Percentiles rank a stretch among this genome's conserved stretches.
phyloP scores from a whole-genome alignment of 176 grass and related monocot species.

The Alloteropsis semialata region DNA sequence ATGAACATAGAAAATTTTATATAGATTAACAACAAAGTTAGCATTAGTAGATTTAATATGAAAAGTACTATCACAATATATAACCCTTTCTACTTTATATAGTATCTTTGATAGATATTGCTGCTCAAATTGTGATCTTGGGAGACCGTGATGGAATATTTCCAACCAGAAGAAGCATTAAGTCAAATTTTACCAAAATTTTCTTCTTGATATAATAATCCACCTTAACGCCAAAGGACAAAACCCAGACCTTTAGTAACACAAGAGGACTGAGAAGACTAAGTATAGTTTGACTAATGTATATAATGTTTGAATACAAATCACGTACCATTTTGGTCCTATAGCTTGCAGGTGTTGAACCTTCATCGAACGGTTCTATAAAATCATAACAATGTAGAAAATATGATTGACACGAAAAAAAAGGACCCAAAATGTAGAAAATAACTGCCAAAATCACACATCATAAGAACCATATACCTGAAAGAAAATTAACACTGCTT shows the following conservation, averaged over 20 bases:
- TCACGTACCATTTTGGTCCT: slow-evolving; percentile 56
- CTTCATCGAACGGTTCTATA: slow-evolving; percentile 71
- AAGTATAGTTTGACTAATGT: slow-evolving; percentile 4
- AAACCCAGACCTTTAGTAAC: neutral
- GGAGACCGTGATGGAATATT: neutral
- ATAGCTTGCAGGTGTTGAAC: slow-evolving; percentile 45
- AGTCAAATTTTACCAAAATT: neutral
- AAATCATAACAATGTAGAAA: slow-evolving; percentile 7
- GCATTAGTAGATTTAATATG: too few species aligned
- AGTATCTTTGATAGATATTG: neutral
- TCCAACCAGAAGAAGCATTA: neutral
- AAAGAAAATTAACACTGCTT: slow-evolving; percentile 74
- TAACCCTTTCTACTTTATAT: too few species aligned
- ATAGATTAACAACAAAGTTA: too few species aligned
- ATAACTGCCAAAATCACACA: neutral
- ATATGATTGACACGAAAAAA: neutral
- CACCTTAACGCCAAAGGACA: neutral
- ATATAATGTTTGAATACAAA: slow-evolving; percentile 9
- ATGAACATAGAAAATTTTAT: too few species aligned
- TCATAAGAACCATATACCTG: slow-evolving; percentile 46
- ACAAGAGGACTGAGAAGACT: neutral
- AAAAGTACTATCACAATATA: too few species aligned
- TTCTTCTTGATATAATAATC: neutral
- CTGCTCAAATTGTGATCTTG: neutral
- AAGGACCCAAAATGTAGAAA: neutral